Evolutionary conservation across 176 grass and related monocot genomes (phyloP).

Genomic region (Lolium multiflorum): DNA sequence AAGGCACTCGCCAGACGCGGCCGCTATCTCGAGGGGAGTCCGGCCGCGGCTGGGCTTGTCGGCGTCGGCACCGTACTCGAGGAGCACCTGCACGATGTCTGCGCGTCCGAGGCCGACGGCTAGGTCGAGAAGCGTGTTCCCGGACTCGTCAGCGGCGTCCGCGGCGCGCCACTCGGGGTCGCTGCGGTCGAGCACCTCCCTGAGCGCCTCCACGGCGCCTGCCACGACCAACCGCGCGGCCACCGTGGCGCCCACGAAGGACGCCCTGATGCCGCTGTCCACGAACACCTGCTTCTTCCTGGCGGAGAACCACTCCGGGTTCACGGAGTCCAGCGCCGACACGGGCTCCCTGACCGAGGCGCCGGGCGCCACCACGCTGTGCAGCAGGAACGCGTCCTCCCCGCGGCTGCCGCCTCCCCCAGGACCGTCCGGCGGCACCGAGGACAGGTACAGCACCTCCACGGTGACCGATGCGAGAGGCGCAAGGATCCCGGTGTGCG

Average conservation of each 20-base stretch:
- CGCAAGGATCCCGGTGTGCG: slow-evolving; percentile 68
- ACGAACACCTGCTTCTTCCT: slow-evolving; percentile 79
- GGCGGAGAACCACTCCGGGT: slow-evolving; percentile 75
- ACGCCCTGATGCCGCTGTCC: slow-evolving; percentile 63
- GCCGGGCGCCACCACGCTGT: slow-evolving; percentile 74
- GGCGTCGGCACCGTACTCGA: slow-evolving; percentile 78
- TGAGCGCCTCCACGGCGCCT: slow-evolving; percentile 59
- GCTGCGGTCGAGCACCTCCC: slow-evolving; percentile 72
- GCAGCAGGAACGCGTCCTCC: slow-evolving; percentile 73
- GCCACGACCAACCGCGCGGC: slow-evolving; percentile 44
- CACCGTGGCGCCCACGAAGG: slow-evolving; percentile 67
- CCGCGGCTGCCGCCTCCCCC: slow-evolving; percentile 30
- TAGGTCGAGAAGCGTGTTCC: slow-evolving; percentile 62
- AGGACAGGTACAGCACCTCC: slow-evolving; percentile 54
- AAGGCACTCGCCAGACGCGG: slow-evolving; percentile 59
- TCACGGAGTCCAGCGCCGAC: slow-evolving; percentile 54
- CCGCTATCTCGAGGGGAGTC: slow-evolving; percentile 64
- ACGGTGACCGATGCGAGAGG: slow-evolving; percentile 64
- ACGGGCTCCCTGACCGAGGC: slow-evolving; percentile 50
- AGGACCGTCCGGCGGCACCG: slow-evolving; percentile 17
- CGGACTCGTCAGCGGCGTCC: slow-evolving; percentile 53
- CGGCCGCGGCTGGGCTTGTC: slow-evolving; percentile 52
- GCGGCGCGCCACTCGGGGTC: slow-evolving; percentile 65
- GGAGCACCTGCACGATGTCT: slow-evolving; percentile 73
- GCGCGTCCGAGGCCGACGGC: slow-evolving; percentile 64